Conservation (phyloP, 768 basidiomycete species). For the Leccinum truebloodii region DNA sequence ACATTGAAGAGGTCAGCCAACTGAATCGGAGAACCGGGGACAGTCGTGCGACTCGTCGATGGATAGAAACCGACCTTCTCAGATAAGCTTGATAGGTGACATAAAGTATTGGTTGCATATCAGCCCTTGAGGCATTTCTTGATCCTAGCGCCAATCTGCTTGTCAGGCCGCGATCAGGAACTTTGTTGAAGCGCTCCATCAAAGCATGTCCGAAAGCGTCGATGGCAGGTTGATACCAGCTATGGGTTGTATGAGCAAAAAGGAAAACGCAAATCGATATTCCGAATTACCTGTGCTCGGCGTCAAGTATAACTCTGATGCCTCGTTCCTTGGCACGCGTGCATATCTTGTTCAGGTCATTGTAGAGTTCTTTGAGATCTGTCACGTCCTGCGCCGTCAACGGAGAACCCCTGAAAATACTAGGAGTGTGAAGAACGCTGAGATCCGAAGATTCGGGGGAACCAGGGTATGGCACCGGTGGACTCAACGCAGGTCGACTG, state of each 20-base stretch:
- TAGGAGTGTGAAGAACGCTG: conserved; percentile 41
- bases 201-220: conserved; percentile 77
- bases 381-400: conserved; percentile 58
- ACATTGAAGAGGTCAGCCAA: background rate
- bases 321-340: conserved; percentile 56
- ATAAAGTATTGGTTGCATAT: conserved; percentile 73
- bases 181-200: conserved; percentile 74
- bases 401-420: conserved; percentile 18
- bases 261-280: background rate
- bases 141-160: conserved; percentile 7
- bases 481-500: conserved; percentile 36
- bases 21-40: background rate
- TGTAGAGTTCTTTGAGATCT: conserved; percentile 59
- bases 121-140: background rate
- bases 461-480: conserved; percentile 65
- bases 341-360: conserved; percentile 66
- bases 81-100: conserved; percentile 91
- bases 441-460: conserved; percentile 61
- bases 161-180: conserved; percentile 10
- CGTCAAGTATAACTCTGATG: conserved; percentile 78
- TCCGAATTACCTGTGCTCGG: conserved; percentile 65
- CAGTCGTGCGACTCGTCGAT: background rate
- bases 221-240: conserved; percentile 75
- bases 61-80: conserved; percentile 48
- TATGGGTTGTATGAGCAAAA: conserved; percentile 24